Evolutionary conservation across 1,284 basidiomycete genomes (phyloP), one percentile per base, ranked within the genome.

Genomic region (Malassezia brasiliensis): DNA sequence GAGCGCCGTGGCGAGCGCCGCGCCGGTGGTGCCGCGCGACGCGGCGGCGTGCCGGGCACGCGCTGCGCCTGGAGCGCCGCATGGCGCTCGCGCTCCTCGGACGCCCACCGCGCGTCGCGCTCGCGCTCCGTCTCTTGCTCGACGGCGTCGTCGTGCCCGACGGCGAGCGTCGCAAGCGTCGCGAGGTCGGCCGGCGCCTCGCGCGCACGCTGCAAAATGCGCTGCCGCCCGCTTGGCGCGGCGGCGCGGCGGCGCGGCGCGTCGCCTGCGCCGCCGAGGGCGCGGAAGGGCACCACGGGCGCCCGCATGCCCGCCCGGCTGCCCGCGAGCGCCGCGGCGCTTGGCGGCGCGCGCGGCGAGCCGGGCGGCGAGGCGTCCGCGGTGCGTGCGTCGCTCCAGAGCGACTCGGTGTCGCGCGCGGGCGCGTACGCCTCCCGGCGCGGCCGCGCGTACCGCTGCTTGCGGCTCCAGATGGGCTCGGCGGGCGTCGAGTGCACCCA

Each of bases 61-160:
- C 28, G 22, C 22, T 7, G 32, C 22, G 17, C 46, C 19, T 40
- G 35, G 37, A 48, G 47, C 30, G 52, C 52, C 28, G 20, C 31
- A 30, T 54, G 52, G 7, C 52, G 37, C 41, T 54, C 52, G 19
- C 46, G 36, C 36, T 54, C 52, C n/a, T 54, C 52, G 6, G 46
- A 28, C 34, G 47, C 22, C 52, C 52, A 54, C 38, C 11, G 22
- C 3, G 20, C 52, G 38, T 54, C 47, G 20, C 46, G 52, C 20
- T 25, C 46, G 15, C 36, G 19, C 28, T 48, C 12, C 15, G 30
- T n/a, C 5, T 34, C 28, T 28, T 41, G 28, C 9, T 49, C 47
- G 20, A 36, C 22, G 11, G 30, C 34, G 25, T 47, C 51, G 37
- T 38, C 38, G 19, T 47, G 30, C 35, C 34, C 37, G 8, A 47